Conservation (phyloP, 805 yeast genomes). For the Starmerella vaccinii region DNA sequence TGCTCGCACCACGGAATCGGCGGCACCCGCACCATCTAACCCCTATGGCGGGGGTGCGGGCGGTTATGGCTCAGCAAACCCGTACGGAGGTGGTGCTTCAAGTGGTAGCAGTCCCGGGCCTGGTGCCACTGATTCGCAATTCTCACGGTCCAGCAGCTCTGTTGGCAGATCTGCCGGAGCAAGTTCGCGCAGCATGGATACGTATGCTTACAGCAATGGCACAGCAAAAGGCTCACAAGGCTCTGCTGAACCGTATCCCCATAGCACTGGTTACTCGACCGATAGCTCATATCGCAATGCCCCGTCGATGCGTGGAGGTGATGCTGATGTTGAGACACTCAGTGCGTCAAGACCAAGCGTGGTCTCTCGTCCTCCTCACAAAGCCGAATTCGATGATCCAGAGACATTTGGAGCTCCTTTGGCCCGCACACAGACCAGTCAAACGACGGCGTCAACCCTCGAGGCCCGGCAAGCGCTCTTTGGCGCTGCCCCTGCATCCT, state of each 20-base stretch:
- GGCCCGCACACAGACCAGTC: slow-evolving; percentile 22
- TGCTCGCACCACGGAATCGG: slow-evolving; percentile 7
- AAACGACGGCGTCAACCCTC: slow-evolving; percentile 6
- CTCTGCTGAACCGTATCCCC: not conserved
- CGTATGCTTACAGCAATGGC: not conserved
- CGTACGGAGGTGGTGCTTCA: slow-evolving; percentile 2
- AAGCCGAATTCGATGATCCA: not conserved
- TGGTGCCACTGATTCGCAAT: slow-evolving; percentile 30
- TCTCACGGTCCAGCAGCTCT: slow-evolving; percentile 20
- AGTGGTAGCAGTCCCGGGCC: not conserved
- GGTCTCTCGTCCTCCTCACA: not conserved
- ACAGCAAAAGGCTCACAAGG: not conserved
- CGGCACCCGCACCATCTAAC: slow-evolving; percentile 4
- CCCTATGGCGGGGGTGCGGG: slow-evolving; percentile 8
- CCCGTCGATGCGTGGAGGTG: not conserved
- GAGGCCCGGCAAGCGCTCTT: slow-evolving; percentile 28
- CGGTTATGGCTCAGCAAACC: not conserved
- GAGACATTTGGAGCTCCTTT: slow-evolving; percentile 13
- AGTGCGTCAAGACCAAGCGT: not conserved
- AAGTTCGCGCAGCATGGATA: slow-evolving; percentile 5
- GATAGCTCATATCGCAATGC: not conserved
- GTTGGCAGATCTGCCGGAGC: slow-evolving; percentile 12
- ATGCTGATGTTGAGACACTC: not conserved
- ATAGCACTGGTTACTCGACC: not conserved
- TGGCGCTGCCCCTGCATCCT: slow-evolving; percentile 15